Conservation (phyloP, 2,329 filamentous ascomycete genomes). For the Diaporthe vexans region DNA sequence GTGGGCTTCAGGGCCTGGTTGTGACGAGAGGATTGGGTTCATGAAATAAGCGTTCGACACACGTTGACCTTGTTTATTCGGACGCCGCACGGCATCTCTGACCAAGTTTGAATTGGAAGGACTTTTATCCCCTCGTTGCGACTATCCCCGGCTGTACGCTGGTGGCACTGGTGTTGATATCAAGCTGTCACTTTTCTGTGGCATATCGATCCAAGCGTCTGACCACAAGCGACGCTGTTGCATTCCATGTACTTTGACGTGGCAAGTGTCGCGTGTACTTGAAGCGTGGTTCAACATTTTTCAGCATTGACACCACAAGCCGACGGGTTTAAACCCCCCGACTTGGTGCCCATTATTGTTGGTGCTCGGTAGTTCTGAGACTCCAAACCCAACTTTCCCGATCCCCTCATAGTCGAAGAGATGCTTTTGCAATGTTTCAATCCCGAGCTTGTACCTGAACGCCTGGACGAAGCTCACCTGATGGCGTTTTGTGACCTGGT, state of each 20-base stretch:
- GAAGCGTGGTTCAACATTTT: neutral
- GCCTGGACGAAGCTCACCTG: neutral
- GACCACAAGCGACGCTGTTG: neutral
- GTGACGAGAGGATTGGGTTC: slow-evolving; percentile 75
- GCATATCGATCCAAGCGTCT: neutral
- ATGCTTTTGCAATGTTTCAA: neutral
- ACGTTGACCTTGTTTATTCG: slow-evolving; percentile 94
- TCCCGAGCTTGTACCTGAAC: neutral
- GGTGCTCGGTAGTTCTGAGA: slow-evolving; percentile 38
- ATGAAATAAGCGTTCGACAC: slow-evolving; percentile 99
- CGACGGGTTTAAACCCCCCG: slow-evolving; percentile 26
- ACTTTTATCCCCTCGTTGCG: slow-evolving; percentile 3
- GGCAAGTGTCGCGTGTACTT: slow-evolving; percentile 11
- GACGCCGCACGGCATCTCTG: slow-evolving; percentile 99
- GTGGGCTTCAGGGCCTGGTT: slow-evolving; percentile 89
- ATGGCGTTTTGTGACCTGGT: neutral
- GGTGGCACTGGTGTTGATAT: neutral
- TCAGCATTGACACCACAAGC: slow-evolving; percentile 19
- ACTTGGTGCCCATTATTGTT: slow-evolving; percentile 25
- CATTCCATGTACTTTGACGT: neutral
- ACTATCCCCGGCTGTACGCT: neutral
- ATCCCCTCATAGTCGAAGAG: too few species aligned
- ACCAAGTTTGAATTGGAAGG: slow-evolving; percentile 61
- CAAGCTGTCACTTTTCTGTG: neutral
- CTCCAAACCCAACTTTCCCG: slow-evolving; percentile 15